Evolutionary conservation across 331 rosid species (phyloP), one percentile per base, ranked within the genome.

Genomic region (Rhamnella rubrinervis): DNA sequence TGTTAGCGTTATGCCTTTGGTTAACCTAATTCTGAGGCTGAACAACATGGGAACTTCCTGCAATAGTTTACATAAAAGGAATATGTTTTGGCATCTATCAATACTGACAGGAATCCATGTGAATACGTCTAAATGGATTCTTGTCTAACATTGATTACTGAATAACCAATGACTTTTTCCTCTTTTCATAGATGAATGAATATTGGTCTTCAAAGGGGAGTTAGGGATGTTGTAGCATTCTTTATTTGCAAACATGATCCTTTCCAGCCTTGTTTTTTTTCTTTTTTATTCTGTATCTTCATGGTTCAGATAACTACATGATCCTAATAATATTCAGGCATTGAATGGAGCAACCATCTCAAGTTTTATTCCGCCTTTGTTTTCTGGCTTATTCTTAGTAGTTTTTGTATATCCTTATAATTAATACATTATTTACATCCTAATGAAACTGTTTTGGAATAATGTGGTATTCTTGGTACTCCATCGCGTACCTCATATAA

Each of bases 371-470:
- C 6, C 3, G 60, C 41, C 18, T 31, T 35, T 12, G 61, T 51
- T 51, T 50, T 16, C 18, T 37, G 1, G 4, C 61, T 28, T 31
- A 31, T 1, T 26, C 31, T 26, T 26, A 26, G 1, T 26, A 26
- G 31, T 26, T 26, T 26, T 26, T 26, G 31, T 26, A 26, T 26
- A 26, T 26, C 31, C 31, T 26, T 26, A 26, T 31, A 31, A 17
- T 15, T 28, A 13, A 26, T 41, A 17, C 1, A 4, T 59, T 37
- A 23, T 56, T 10, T 14, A 39, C 58, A 26, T 44, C 63, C 64
- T 20, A 39, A 4, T 66, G 62, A 67, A 55, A 55, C 71, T 53
- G 35, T n/a, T 4, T 38, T n/a, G 23, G 31, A 70, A 46, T 14
- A 31, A 70, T 47, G 21, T 44, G 11, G 49, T 14, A 31, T 3